These are phyloP conservation scores for Geotrichum aggregatum DNA, from an alignment of 1,139 yeast species.

Conservation along the genomic window DNA sequence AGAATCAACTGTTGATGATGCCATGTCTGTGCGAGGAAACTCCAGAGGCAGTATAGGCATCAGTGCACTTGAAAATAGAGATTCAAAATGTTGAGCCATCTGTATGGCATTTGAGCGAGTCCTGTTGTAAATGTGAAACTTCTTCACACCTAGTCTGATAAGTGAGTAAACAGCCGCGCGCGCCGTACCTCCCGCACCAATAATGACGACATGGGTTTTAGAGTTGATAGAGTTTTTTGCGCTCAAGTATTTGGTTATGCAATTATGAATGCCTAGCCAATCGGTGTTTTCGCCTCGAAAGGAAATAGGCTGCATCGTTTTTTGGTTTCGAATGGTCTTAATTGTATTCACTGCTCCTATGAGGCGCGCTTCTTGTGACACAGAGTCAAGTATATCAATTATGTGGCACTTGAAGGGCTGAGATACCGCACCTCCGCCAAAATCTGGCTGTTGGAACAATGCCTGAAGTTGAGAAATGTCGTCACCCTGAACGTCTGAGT, in stretches of 20 bases:
- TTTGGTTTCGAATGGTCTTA: constrained; percentile 48
- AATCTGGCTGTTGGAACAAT: constrained; percentile 19
- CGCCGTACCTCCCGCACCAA: constrained; percentile 91
- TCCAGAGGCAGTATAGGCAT: constrained; percentile 12
- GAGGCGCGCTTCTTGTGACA: constrained; percentile 55
- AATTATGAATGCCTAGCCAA: constrained; percentile 69
- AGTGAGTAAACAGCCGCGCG: constrained; percentile 84
- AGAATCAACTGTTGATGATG: constrained; percentile 18
- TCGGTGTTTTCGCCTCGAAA: constrained; percentile 82
- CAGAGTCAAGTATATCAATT: constrained; percentile 17
- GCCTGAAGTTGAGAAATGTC: constrained; percentile 15
- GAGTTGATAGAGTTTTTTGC: constrained; percentile 21
- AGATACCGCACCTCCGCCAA: constrained; percentile 25
- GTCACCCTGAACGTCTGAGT: constrained; percentile 9
- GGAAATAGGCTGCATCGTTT: constrained; percentile 33
- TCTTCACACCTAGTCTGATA: constrained; percentile 62
- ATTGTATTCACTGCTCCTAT: constrained; percentile 88
- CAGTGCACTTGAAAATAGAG: constrained; percentile 2
- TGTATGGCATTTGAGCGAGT: constrained; percentile 56
- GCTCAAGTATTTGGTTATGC: constrained; percentile 19
- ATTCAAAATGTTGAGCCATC: constrained; percentile 36
- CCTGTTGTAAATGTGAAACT: constrained; percentile 70
- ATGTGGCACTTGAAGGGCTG: constrained; percentile 21
- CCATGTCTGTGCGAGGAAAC: constrained; percentile 17
- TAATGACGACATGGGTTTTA: constrained; percentile 43